Evolutionary conservation across 2,329 filamentous ascomycete species (phyloP), one percentile per base, ranked within the genome.

Genomic region (Coleophoma cylindrospora): DNA sequence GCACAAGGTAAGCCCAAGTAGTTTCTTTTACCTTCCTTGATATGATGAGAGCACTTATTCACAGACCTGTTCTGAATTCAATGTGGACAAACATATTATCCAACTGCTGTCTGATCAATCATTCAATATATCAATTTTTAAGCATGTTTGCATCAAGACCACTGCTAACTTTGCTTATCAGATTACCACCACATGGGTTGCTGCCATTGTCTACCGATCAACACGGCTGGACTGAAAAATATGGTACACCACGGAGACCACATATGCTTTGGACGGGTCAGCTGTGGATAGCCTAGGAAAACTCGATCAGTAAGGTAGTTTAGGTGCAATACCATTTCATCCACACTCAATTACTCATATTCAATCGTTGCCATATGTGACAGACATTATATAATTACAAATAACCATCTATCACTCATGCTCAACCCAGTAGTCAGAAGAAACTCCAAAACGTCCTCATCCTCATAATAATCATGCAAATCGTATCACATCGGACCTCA

Each of bases 61-160:
- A 89, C 85, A 89, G 86, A 90, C 86, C 86, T 90, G 86, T 86
- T 86, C 86, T 77, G 84, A 89, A 86, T 70, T 66, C 63, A 58
- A 76, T 89, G 84, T 87, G 77, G 85, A 87, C 77, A 74, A 66
- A 74, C 52, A 71, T 38, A 72, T 84, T 81, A 82, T 84, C 82
- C 86, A 89, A 89, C 84, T 86, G 85, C 86, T 89, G 83, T 89
- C 85, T 89, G 85, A 88, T 67, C 50, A 57, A 53, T 57, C 53
- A 50, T 43, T 45, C 54, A 33, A 17, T 14, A 21, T 22, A 7
- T 17, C 17, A 41, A 41, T 11, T 41, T 17, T 41, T 19, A 9
- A 41, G 15, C n/a, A 13, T 13, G 19, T 13, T 21, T 17, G 4
- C 14, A 9, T 41, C 15, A 21, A 21, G 40, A 22, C 40, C 40